These are phyloP conservation scores for Hirsutella thompsonii DNA, from an alignment of 2,329 filamentous ascomycete species.

Conservation along the genomic window DNA sequence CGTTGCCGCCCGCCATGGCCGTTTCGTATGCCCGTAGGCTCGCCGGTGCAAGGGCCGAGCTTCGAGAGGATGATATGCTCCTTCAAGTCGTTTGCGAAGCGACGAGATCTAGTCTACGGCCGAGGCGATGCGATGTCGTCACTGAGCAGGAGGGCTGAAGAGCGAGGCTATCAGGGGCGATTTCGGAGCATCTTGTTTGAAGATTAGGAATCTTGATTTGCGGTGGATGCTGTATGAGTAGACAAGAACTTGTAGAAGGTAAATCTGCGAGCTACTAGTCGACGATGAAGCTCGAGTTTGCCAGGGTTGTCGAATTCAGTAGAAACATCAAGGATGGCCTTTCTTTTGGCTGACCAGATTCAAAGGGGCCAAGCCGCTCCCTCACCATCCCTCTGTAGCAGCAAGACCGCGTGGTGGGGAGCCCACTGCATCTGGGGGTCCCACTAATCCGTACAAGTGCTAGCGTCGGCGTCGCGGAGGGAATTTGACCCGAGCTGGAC, in stretches of 20 bases:
- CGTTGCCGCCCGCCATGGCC: slow-evolving; percentile 37
- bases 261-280: no score
- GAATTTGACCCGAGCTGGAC: background rate
- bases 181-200: slow-evolving; percentile 15
- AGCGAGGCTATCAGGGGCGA: slow-evolving; percentile 8
- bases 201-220: slow-evolving; percentile 1
- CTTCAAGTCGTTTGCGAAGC: background rate
- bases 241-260: no score
- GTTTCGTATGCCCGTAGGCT: slow-evolving; percentile 1
- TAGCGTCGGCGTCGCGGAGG: background rate
- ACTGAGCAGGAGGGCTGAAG: slow-evolving; percentile 6
- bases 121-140: slow-evolving; percentile 7
- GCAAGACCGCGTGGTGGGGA: background rate
- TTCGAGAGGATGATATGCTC: no score
- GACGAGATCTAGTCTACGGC: background rate
- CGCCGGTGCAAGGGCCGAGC: slow-evolving; percentile 5
- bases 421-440: no score
- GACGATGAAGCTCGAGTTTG: background rate
- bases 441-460: background rate
- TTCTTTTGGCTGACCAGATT: no score
- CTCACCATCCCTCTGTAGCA: no score
- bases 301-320: background rate
- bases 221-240: no score
- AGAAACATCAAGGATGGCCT: no score
- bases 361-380: no score